phyloP scores from a whole-genome alignment of 805 yeast species.

The Ogataea degrootiae region DNA sequence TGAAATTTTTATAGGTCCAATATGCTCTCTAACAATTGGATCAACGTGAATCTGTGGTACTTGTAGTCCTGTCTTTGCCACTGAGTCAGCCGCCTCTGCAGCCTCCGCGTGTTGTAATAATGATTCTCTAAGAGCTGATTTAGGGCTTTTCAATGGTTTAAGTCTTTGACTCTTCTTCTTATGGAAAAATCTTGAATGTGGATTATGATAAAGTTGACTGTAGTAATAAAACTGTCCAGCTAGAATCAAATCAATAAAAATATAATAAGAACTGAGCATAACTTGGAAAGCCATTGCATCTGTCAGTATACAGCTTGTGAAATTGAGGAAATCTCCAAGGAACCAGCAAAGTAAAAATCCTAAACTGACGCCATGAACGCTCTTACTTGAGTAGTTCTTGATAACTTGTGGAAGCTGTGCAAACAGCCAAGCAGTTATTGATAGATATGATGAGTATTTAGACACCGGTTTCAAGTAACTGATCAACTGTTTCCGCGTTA shows the following conservation, averaged over 20 bases:
- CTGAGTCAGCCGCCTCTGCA: background rate
- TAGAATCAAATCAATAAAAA: constrained; percentile 43
- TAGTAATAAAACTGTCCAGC: constrained; percentile 46
- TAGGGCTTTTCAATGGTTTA: constrained; percentile 19
- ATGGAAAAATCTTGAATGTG: constrained; percentile 23
- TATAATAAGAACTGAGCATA: constrained; percentile 42
- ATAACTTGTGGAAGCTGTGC: constrained; percentile 72
- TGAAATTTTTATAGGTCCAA: constrained; percentile 7
- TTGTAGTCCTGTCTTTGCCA: background rate
- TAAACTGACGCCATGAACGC: constrained; percentile 65
- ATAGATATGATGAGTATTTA: constrained; percentile 29
- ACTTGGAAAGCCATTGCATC: constrained; percentile 45
- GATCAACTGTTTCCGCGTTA: constrained; percentile 16
- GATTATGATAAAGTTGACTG: constrained; percentile 36
- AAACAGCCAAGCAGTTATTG: constrained; percentile 60
- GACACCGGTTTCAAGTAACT: constrained; percentile 23
- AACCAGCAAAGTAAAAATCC: constrained; percentile 61
- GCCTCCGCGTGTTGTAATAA: constrained; percentile 8
- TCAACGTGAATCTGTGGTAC: background rate
- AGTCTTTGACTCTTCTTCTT: constrained; percentile 12
- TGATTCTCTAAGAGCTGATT: constrained; percentile 19
- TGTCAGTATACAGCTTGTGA: constrained; percentile 44
- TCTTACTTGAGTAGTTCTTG: constrained; percentile 50
- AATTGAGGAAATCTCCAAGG: constrained; percentile 55
- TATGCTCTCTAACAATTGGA: background rate